Percentiles rank a stretch among this genome's conserved stretches.
phyloP scores from a whole-genome alignment of 2,329 filamentous ascomycete genomes.

The Epicoccum nigrum region DNA sequence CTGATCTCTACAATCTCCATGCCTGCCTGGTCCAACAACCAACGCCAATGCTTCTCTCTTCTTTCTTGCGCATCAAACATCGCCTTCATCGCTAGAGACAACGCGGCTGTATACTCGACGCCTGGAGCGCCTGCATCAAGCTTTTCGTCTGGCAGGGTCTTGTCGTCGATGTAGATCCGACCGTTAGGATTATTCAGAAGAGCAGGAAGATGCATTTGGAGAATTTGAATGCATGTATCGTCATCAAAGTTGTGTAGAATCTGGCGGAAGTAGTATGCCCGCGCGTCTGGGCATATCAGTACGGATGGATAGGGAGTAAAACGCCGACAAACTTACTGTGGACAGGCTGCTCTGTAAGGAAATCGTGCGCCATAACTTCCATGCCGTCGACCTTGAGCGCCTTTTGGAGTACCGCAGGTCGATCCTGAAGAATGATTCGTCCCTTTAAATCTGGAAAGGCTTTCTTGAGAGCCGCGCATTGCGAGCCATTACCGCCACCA shows the following conservation, averaged over 20 bases:
- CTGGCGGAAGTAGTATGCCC: slow-evolving; percentile 14
- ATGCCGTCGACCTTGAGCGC: background rate
- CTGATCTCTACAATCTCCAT: slow-evolving; percentile 18
- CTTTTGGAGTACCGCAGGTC: slow-evolving; percentile 1
- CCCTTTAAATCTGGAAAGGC: background rate
- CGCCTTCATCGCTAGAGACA: background rate
- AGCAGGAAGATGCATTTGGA: slow-evolving; percentile 14
- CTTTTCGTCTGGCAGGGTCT: slow-evolving; percentile 1
- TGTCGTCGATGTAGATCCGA: slow-evolving; percentile 8
- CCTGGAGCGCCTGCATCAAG: background rate
- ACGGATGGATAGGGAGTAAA: background rate
- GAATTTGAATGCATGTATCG: slow-evolving; percentile 8
- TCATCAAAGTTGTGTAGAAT: slow-evolving; percentile 7
- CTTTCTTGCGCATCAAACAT: slow-evolving; percentile 13
- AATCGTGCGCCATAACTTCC: slow-evolving; percentile 8
- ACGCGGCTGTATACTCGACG: slow-evolving; percentile 4
- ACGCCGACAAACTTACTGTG: background rate
- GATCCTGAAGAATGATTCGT: slow-evolving; percentile 5
- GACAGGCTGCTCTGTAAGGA: slow-evolving; percentile 6
- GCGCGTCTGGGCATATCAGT: background rate
- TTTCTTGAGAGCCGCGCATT: slow-evolving; percentile 6
- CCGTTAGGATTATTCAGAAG: background rate
- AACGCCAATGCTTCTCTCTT: slow-evolving; percentile 20
- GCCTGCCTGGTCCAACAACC: slow-evolving; percentile 18
- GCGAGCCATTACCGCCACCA: slow-evolving; percentile 8